Conservation (phyloP, 164 flowering plant species). For the Echeveria elegans region DNA sequence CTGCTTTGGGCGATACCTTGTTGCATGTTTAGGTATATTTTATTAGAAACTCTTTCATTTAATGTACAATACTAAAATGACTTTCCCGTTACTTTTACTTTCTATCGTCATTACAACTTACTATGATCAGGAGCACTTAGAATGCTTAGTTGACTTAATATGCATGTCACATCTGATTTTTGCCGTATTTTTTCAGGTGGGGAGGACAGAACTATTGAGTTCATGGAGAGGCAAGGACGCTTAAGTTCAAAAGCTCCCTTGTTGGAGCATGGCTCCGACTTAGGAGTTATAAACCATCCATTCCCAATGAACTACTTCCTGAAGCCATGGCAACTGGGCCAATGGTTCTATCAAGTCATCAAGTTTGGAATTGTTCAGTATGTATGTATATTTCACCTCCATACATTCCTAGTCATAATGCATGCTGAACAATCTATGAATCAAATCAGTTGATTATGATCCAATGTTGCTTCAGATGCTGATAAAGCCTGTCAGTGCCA, state of each 20-base stretch:
- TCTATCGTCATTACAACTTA: background rate
- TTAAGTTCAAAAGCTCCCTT: constrained; percentile 48
- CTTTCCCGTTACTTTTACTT: background rate
- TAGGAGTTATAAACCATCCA: constrained; percentile 68
- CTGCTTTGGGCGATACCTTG: constrained; percentile 95
- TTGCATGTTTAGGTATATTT: constrained; percentile 91
- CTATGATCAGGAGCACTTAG: background rate
- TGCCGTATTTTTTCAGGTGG: background rate
- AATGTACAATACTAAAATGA: background rate
- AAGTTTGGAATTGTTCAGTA: constrained; percentile 96
- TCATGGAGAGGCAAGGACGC: constrained; percentile 85
- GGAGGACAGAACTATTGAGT: constrained; percentile 58
- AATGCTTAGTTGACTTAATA: background rate
- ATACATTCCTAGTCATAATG: background rate
- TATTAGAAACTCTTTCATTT: background rate
- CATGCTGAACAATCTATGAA: background rate
- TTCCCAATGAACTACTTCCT: constrained; percentile 83
- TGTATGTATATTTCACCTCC: constrained; percentile 41
- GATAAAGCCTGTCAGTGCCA: constrained; percentile 61
- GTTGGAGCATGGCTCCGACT: constrained; percentile 50
- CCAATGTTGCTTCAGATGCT: constrained; percentile 55
- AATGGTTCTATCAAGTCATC: constrained; percentile 83
- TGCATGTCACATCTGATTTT: background rate
- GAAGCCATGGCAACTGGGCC: constrained; percentile 87
- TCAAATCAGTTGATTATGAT: background rate